Percentiles rank a stretch among this genome's conserved stretches.
Conservation (phyloP, 2,329 filamentous ascomycete species). For the Colletotrichum sp. region DNA sequence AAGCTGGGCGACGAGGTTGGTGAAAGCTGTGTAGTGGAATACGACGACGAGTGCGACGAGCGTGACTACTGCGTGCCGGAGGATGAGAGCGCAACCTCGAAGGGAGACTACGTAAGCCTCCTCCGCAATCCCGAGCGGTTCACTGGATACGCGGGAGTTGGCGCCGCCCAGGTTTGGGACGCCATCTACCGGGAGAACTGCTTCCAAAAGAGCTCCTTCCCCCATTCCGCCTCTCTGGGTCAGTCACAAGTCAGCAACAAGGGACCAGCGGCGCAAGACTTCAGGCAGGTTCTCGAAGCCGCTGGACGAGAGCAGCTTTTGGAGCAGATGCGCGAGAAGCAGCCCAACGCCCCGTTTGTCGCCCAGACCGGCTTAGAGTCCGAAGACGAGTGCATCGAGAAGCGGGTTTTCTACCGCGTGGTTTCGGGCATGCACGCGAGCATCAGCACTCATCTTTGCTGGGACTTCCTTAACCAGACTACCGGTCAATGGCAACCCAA, state of each 20-base stretch:
- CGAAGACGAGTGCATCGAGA: constrained; percentile 94
- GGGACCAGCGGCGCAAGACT: constrained; percentile 63
- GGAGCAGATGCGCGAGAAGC: constrained; percentile 60
- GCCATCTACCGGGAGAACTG: constrained; percentile 98
- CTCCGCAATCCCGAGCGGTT: constrained; percentile 94
- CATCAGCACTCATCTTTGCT: constrained; percentile 95
- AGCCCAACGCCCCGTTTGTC: constrained; percentile 62
- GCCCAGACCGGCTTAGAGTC: constrained; percentile 72
- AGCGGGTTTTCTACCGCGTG: constrained; percentile 96
- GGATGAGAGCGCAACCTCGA: constrained; percentile 83
- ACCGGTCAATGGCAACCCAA: constrained; percentile 95
- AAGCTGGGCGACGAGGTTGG: constrained; percentile 84
- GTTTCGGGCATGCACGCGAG: constrained; percentile 98
- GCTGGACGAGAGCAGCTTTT: constrained; percentile 66
- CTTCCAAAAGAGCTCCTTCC: constrained; percentile 75
- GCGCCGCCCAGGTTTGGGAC: constrained; percentile 91
- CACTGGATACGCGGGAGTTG: constrained; percentile 88
- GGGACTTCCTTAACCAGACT: constrained; percentile 93
- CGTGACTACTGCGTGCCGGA: constrained; percentile 97
- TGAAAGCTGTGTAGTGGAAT: constrained; percentile 96
- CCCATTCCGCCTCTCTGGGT: constrained; percentile 61
- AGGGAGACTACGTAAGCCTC: constrained; percentile 96
- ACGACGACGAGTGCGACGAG: constrained; percentile 96
- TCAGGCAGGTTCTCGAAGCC: constrained; percentile 64
- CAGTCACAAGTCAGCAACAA: constrained; percentile 41